Percentiles rank a stretch among this genome's conserved stretches.
Conservation (phyloP, 768 basidiomycete species). For the Scleroderma bovista region DNA sequence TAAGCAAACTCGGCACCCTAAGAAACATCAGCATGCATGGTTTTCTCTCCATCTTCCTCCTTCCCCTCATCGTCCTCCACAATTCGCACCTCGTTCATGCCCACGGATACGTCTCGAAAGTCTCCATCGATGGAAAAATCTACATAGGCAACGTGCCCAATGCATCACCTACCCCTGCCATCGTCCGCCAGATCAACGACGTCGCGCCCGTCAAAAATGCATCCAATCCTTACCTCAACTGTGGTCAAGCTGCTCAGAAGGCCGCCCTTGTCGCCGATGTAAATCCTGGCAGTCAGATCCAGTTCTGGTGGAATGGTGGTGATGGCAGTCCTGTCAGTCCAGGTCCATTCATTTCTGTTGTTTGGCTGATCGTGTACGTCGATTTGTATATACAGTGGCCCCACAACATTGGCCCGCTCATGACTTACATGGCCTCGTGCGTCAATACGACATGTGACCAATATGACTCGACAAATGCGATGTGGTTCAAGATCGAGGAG, state of each 20-base stretch:
- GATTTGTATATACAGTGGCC: constrained; percentile 33
- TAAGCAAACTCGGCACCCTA: not conserved
- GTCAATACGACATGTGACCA: constrained; percentile 50
- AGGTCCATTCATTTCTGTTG: not conserved
- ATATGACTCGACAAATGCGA: constrained; percentile 51
- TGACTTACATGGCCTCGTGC: constrained; percentile 72
- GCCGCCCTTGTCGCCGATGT: constrained; percentile 49
- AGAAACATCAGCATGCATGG: not conserved
- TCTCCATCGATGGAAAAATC: constrained; percentile 39
- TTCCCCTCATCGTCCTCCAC: constrained; percentile 10
- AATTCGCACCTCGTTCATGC: constrained; percentile 23
- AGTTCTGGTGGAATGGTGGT: constrained; percentile 52
- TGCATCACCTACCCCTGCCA: constrained; percentile 32
- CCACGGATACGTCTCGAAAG: constrained; percentile 40
- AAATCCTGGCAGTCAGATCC: constrained; percentile 52
- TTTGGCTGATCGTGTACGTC: not conserved
- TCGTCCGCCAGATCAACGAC: constrained; percentile 41
- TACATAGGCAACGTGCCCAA: constrained; percentile 42
- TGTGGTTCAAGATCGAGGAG: constrained; percentile 74
- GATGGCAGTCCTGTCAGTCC: constrained; percentile 31
- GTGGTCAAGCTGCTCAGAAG: constrained; percentile 48
- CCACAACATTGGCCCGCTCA: constrained; percentile 60
- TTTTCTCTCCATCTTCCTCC: constrained; percentile 1
- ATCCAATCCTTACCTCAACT: constrained; percentile 50
- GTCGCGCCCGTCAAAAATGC: constrained; percentile 52